Base-by-base conservation (phyloP, 164 flowering plant species). In the Piper longum region DNA sequence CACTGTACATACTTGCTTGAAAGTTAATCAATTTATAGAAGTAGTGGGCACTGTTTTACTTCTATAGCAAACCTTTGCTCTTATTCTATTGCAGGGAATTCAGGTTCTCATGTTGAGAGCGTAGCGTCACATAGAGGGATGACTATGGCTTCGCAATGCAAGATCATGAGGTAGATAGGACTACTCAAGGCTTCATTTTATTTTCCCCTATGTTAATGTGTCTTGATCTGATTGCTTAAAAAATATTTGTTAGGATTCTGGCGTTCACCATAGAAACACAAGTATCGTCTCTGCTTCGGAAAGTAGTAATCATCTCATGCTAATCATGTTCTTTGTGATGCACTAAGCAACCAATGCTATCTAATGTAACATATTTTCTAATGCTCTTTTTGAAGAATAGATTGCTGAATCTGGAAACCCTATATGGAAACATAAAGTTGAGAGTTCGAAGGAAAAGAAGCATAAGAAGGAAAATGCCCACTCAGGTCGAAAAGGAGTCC, bases 361-460 rank as follows among this genome's bases (percentile, higher is more conserved):
- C 4, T 66, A 55, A 45, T 62, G 59, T 61, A 2, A 17, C 40
- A 54, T 54, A 13, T 54, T 19, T 43, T 54, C 36, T 36, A 9
- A 3, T 66, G 12, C 71, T 65, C 65, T 26, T 66, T 60, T 60
- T 76, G 75, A 70, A 93, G 97, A 93, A 64, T 48, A 77, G 41
- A 79, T 79, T 73, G 84, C 81, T 68, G 97, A 93, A 62, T 71
- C 77, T 57, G 97, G 95, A 64, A 88, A 87, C 74, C 89, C 97
- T 6, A 80, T 93, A 55, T 93, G 99, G 97, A 90, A 87, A 85
- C 90, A 85, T 68, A 77, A 97, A 57, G 92, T 93, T 62, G 93
- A 83, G 69, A 88, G 99, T 68, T 93, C 97, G 99, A 90, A 81
- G 73, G 98, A 84, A 19, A 88, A 88, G 73, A 88, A 86, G 76